Conservation (phyloP, 2,329 filamentous ascomycete genomes). For the Pseudogymnoascus sp. region DNA sequence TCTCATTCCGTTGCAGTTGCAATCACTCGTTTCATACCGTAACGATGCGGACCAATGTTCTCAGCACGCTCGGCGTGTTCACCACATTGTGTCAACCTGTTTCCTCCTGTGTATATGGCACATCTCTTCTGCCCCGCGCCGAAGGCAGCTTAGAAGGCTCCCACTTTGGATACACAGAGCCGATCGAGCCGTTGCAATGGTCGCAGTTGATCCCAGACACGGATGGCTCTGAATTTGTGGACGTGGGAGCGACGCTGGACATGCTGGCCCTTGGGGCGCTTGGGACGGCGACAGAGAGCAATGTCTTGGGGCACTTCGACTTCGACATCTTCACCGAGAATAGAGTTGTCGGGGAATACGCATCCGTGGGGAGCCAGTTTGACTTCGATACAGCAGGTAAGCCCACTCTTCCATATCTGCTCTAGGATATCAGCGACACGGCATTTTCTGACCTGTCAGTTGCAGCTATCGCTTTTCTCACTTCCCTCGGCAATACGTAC, state of each 20-base stretch:
- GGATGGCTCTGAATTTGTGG: background rate
- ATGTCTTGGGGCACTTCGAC: background rate
- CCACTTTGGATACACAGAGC: background rate
- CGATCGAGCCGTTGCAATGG: background rate
- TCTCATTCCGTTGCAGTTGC: background rate
- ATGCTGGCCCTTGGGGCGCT: background rate
- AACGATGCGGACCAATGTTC: background rate
- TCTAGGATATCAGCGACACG: background rate
- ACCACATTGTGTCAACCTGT: conserved; percentile 1
- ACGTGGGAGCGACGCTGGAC: background rate
- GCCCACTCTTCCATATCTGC: background rate
- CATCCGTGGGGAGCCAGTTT: background rate
- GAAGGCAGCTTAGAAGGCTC: background rate
- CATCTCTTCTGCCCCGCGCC: background rate
- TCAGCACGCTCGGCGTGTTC: conserved; percentile 5
- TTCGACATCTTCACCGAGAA: background rate
- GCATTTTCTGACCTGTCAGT: background rate
- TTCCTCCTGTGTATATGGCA: background rate
- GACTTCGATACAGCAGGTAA: background rate
- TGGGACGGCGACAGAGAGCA: background rate
- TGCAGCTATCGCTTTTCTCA: background rate
- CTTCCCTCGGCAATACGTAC: background rate
- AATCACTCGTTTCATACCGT: background rate
- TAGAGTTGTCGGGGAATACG: background rate
- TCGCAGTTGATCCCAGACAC: background rate